phyloP scores from a whole-genome alignment of 228 moss, liverwort and hornwort genomes.

The Sphagnum magellanicum region DNA sequence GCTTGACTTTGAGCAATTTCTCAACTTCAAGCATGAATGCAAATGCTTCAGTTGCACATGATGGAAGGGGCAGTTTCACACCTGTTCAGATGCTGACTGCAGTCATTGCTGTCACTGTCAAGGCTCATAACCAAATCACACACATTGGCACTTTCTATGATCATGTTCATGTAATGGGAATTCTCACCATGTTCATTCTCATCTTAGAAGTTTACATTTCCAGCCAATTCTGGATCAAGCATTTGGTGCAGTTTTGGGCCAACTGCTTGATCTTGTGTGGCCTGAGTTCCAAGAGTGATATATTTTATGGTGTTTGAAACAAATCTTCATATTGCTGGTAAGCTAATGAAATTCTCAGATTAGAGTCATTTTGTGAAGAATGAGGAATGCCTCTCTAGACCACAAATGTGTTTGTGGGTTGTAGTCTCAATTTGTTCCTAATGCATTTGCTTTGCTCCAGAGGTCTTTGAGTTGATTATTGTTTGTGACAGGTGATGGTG shows the following conservation, averaged over 20 bases:
- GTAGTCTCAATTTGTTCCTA: no score
- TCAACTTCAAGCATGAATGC: neutral
- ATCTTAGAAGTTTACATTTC: neutral
- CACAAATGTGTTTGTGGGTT: no score
- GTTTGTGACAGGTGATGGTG: constrained; percentile 6
- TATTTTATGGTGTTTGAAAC: no score
- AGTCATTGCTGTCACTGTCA: constrained; percentile 12
- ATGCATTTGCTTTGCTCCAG: no score
- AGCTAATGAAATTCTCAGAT: no score
- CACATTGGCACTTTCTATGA: constrained; percentile 33
- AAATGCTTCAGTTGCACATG: neutral
- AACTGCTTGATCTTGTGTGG: no score
- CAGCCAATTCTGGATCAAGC: neutral
- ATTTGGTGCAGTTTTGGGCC: no score
- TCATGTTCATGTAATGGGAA: constrained; percentile 18
- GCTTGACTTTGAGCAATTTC: constrained; percentile 11
- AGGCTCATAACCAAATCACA: constrained; percentile 20
- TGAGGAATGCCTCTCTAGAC: no score
- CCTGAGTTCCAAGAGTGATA: no score
- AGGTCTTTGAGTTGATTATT: neutral
- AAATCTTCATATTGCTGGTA: no score
- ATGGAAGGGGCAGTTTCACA: neutral
- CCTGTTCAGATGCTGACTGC: constrained; percentile 5
- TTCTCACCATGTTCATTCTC: neutral
- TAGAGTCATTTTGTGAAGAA: no score